Conservation (phyloP, 805 yeast genomes). For the Nakazawaea wickerhamii region DNA sequence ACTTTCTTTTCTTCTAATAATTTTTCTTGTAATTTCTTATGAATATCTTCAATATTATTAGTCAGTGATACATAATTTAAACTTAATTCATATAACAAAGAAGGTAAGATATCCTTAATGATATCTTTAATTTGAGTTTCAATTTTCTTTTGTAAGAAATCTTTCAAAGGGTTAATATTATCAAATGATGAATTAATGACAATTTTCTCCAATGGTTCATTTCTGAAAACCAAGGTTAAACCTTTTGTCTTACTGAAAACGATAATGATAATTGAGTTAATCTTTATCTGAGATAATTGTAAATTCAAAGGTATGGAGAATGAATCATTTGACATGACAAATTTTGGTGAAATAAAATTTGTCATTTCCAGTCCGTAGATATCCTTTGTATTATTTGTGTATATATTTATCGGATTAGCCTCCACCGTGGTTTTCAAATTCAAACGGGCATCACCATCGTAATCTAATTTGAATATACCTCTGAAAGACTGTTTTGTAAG, state of each 20-base stretch:
- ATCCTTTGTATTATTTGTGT: conserved; percentile 31
- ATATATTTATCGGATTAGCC: conserved; percentile 76
- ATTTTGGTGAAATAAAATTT: conserved; percentile 59
- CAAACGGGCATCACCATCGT: conserved; percentile 70
- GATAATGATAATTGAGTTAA: conserved; percentile 78
- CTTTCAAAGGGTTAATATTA: conserved; percentile 76
- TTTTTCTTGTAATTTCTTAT: conserved; percentile 27
- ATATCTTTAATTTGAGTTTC: conserved; percentile 75
- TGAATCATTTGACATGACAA: conserved; percentile 58
- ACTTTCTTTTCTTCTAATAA: conserved; percentile 32
- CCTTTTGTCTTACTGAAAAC: conserved; percentile 82
- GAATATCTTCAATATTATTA: conserved; percentile 28
- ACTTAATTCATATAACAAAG: conserved; percentile 69
- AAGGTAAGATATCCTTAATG: conserved; percentile 80
- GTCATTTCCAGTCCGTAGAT: conserved; percentile 28
- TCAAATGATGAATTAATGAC: conserved; percentile 85
- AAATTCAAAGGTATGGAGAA: conserved; percentile 77
- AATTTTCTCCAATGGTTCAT: conserved; percentile 82
- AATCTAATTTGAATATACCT: conserved; percentile 75
- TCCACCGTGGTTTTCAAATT: conserved; percentile 76
- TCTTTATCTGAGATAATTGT: conserved; percentile 62
- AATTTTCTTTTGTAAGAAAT: conserved; percentile 74
- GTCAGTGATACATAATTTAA: conserved; percentile 50
- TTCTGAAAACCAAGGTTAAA: conserved; percentile 77
- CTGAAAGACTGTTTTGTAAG: conserved; percentile 69